Conservation (phyloP, 2,329 filamentous ascomycete species). For the Colletotrichum siamense region DNA sequence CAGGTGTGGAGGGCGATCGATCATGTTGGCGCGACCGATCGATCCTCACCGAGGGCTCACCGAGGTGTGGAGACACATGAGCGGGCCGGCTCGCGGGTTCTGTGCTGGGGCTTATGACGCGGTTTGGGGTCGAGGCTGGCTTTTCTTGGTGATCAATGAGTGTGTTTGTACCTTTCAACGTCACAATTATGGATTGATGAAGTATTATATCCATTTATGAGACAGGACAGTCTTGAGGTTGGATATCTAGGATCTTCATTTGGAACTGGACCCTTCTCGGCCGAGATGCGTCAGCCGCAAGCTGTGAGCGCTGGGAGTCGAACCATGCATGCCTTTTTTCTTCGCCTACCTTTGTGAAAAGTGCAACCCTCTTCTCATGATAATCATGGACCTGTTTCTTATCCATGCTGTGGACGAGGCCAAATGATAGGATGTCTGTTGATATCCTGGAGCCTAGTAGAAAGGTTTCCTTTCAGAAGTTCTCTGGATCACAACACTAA, state of each 20-base stretch:
- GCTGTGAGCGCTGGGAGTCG: not conserved
- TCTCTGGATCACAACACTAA: not conserved
- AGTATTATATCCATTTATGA: not conserved
- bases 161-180: fast-evolving
- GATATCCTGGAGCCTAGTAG: fast-evolving
- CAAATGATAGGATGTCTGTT: not conserved
- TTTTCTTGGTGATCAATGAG: not conserved
- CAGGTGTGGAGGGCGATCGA: not conserved
- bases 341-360: not conserved
- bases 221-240: not conserved
- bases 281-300: not conserved
- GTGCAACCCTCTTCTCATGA: fast-evolving
- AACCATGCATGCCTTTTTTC: not conserved
- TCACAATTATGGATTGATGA: not conserved
- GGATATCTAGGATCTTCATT: not conserved
- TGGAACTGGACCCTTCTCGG: not conserved
- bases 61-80: not conserved
- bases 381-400: fast-evolving
- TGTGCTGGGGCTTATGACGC: not conserved
- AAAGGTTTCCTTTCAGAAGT: not conserved
- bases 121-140: not conserved
- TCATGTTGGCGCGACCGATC: not conserved
- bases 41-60: not conserved
- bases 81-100: not conserved
- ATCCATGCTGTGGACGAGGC: not conserved